Evolutionary conservation across 176 grass and related monocot genomes (phyloP).

Genomic region (Poa pratensis): DNA sequence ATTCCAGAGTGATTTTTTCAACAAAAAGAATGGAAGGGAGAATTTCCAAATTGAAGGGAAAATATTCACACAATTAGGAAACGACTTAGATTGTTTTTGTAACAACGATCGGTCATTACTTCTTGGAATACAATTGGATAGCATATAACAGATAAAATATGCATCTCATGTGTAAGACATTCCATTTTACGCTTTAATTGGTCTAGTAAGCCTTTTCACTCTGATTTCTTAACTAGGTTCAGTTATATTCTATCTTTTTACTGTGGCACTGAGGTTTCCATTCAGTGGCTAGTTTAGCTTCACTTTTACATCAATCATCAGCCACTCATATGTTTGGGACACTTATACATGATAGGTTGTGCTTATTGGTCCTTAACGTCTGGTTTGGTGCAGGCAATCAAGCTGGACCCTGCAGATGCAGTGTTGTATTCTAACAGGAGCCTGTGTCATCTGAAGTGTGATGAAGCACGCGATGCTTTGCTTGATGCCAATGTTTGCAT

Average conservation of each 20-base stretch:
- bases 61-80: no score
- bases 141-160: not conserved
- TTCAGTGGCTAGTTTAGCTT: not conserved
- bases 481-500: conserved; percentile 44
- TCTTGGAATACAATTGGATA: not conserved
- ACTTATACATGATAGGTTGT: not conserved
- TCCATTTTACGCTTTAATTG: not conserved
- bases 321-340: not conserved
- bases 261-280: not conserved
- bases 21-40: not conserved
- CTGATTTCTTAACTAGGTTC: not conserved
- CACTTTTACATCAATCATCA: not conserved
- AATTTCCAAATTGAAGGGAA: not conserved
- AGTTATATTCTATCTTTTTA: not conserved
- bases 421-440: conserved; percentile 39
- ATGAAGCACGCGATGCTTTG: conserved; percentile 12
- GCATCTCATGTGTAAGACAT: not conserved
- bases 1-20: not conserved
- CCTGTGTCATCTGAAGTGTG: conserved; percentile 36
- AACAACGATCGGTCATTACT: not conserved
- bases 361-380: not conserved
- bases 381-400: conserved; percentile 44
- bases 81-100: not conserved
- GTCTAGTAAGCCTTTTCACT: not conserved
- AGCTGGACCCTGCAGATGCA: conserved; percentile 38